Evolutionary conservation across 2,329 filamentous ascomycete species (phyloP), one percentile per base, ranked within the genome.

Genomic region (Aspergillus clavatus): DNA sequence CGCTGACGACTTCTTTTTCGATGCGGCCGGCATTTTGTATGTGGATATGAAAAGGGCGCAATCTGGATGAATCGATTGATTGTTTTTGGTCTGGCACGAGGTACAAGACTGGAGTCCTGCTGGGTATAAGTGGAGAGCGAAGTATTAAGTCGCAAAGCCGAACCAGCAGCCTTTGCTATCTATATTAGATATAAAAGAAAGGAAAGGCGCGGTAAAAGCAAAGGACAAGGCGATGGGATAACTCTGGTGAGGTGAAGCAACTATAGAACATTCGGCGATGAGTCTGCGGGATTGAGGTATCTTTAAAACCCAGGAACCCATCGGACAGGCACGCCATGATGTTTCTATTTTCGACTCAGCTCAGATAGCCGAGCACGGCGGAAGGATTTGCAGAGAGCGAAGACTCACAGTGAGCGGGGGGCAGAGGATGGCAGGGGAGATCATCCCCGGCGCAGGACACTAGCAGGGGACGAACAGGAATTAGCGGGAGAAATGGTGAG

Each of bases 101-200:
- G 35, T n/a, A n/a, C n/a, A n/a, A n/a, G n/a, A n/a, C n/a, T n/a
- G n/a, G n/a, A n/a, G n/a, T n/a, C n/a, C n/a, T n/a, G n/a, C 19
- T 14, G 16, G 14, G 14, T 14, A 19, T 28, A 11, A 26, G n/a
- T 22, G 23, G n/a, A n/a, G 35, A 18, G n/a, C n/a, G n/a, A n/a
- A n/a, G 31, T 38, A 51, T 45, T 54, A 59, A 61, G 58, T 50
- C 18, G 62, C 59, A 67, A 69, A 69, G 62, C 65, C 67, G 63
- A 58, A 56, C 68, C 67, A 62, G 67, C 67, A 70, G 67, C 59
- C 57, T 65, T 60, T 59, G 57, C 60, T 57, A 52, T 65, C 59
- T 66, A 62, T 35, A 57, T 54, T 54, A 56, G 38, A 45, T 51
- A 56, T 48, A 59, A 47, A 46, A 51, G 49, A 57, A 56, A 50